phyloP scores from a whole-genome alignment of 1,139 yeast species.

The Kurtzmaniella quercitrusa region DNA sequence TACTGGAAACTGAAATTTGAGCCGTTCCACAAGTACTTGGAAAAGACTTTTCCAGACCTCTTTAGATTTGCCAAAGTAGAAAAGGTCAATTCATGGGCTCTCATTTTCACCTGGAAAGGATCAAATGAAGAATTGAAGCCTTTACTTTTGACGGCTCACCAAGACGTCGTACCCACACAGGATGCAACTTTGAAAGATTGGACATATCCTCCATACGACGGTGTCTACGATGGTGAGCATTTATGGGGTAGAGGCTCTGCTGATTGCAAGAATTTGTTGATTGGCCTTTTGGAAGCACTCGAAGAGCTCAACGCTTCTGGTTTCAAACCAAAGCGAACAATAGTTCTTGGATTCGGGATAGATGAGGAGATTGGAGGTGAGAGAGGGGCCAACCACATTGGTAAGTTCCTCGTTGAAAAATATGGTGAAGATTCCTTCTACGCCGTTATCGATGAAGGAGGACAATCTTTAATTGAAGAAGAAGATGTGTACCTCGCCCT shows the following conservation, averaged over 20 bases:
- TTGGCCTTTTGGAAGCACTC: conserved; percentile 32
- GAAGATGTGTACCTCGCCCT: conserved; percentile 46
- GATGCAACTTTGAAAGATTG: conserved; percentile 29
- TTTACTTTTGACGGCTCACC: conserved; percentile 37
- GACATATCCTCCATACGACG: conserved; percentile 36
- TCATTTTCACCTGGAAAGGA: conserved; percentile 29
- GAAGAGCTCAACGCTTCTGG: conserved; percentile 29
- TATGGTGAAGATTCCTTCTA: conserved; percentile 35
- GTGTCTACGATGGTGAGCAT: conserved; percentile 31
- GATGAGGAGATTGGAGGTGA: conserved; percentile 41
- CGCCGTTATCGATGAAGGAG: conserved; percentile 42
- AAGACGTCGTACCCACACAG: conserved; percentile 42
- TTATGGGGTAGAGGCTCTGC: conserved; percentile 40
- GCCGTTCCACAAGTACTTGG: conserved; percentile 21
- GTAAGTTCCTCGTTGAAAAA: conserved; percentile 19
- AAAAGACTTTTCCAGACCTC: conserved; percentile 19
- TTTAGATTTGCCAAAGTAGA: conserved; percentile 19
- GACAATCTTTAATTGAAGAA: conserved; percentile 25
- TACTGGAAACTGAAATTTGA: conserved; percentile 25
- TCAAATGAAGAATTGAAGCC: conserved; percentile 24
- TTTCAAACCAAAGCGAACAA: conserved; percentile 34
- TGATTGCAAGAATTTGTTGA: conserved; percentile 37
- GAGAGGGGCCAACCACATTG: conserved; percentile 25
- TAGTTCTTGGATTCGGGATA: conserved; percentile 42
- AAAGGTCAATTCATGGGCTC: conserved; percentile 22